Conservation (phyloP, 2,329 filamentous ascomycete species). For the Aspergillus aculeatus region DNA sequence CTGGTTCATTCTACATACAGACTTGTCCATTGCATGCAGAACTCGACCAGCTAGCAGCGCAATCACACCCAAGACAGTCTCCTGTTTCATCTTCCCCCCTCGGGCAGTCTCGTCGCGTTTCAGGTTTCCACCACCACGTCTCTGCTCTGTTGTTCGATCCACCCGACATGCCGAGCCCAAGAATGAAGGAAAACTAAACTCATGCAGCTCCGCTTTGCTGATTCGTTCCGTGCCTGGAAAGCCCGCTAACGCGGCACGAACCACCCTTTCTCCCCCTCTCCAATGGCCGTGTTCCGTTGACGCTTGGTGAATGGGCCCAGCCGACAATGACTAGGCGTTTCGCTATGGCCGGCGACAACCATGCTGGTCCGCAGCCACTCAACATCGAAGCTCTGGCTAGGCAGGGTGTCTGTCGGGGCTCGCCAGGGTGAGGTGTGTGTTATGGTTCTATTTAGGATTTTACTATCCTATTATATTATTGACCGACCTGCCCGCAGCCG, state of each 20-base stretch:
- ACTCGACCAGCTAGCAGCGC: background rate
- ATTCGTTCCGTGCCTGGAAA: constrained; percentile 11
- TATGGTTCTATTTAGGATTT: background rate
- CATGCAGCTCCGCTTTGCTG: background rate
- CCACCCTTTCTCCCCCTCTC: background rate
- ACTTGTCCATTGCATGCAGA: background rate
- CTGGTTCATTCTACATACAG: background rate
- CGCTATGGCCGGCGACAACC: constrained; percentile 1
- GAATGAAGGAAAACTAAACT: constrained; percentile 15
- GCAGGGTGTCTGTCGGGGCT: background rate
- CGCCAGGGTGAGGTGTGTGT: background rate
- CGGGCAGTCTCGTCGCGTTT: constrained; percentile 16
- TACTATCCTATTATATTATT: constrained; percentile 8
- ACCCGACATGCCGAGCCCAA: constrained; percentile 17
- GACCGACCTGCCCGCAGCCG: background rate
- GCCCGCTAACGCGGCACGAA: constrained; percentile 1
- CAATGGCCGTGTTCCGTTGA: constrained; percentile 3
- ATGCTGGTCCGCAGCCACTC: constrained; percentile 1
- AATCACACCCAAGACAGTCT: constrained; percentile 6
- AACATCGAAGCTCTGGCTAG: background rate
- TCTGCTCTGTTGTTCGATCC: constrained; percentile 11
- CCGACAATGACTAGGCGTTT: constrained; percentile 5
- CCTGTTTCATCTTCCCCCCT: constrained; percentile 19
- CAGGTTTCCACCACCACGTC: constrained; percentile 9
- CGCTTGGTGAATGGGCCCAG: constrained; percentile 8